Evolutionary conservation across 768 basidiomycete genomes (phyloP), one percentile per base, ranked within the genome.

Genomic region (Tubosaeta brunneosetosa): DNA sequence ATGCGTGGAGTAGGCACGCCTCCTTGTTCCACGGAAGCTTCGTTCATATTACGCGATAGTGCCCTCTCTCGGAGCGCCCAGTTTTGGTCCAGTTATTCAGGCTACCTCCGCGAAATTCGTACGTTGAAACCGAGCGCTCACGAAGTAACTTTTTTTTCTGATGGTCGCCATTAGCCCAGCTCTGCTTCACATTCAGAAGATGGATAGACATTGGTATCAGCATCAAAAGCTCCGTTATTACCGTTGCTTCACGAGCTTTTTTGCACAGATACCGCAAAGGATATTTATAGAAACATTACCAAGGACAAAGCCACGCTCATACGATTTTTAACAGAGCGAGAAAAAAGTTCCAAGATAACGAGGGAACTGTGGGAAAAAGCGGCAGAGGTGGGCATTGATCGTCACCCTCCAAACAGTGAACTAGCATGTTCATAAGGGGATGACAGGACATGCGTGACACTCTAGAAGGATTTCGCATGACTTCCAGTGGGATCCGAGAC

Each of bases 1-100:
- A 55, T 84, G 81, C 51, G 82, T 83, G 11, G 78, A 78, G 81
- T 83, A 59, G 44, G 74, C 56, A 50, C 31, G 11, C 49, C 2
- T 27, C 27, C 9, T 36, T 44, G 49, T 27, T 44, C 33, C 4
- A 36, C 51, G 42, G 46, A 45, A 42, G 33, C 51, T 41, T 27
- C 7, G 9, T 52, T 58, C 48, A 57, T 49, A 1, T 32, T 29
- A 22, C 16, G 11, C 17, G 6, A 41, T 58, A 90, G 88, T 50
- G 85, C 88, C 12, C 68, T 91, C 10, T 82, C 87, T 14, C 74
- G 87, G 45, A 90, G 88, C 62, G 81, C 88, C 8, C 88, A 91
- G 61, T 85, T 84, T 61, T 91, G 88, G 88, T 88, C 88, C 4
- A 88, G 86, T 51, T 90, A 89, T 66, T 91, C 88, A 3, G 88